Conservation (phyloP, 1,284 basidiomycete genomes). For the Vanrija sp. region DNA sequence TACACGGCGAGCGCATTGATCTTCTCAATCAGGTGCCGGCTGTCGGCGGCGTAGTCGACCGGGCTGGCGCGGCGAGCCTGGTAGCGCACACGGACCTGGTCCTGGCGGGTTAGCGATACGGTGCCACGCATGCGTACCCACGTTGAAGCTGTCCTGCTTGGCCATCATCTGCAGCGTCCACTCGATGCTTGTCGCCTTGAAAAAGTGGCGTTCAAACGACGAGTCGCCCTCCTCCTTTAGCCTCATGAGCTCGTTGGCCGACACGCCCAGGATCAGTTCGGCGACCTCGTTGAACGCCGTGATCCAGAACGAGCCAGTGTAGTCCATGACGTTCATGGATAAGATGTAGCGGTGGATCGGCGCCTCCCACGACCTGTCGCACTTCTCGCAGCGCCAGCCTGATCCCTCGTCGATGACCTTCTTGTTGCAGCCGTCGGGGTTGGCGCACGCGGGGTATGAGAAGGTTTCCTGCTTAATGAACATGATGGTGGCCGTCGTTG, state of each 20-base stretch:
- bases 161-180: slow-evolving; percentile 85
- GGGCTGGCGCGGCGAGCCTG: slow-evolving; percentile 65
- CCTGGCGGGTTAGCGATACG: slow-evolving; percentile 52
- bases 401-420: slow-evolving; percentile 72
- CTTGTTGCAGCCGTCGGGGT: slow-evolving; percentile 73
- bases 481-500: slow-evolving; percentile 75
- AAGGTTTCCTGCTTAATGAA: slow-evolving; percentile 85
- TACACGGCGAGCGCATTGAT: slow-evolving; percentile 42
- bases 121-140: slow-evolving; percentile 48
- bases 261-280: slow-evolving; percentile 67
- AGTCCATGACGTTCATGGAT: slow-evolving; percentile 81
- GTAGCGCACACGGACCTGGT: slow-evolving; percentile 73
- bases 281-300: slow-evolving; percentile 96
- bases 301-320: slow-evolving; percentile 85
- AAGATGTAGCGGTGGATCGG: slow-evolving; percentile 90
- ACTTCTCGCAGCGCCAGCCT: slow-evolving; percentile 92
- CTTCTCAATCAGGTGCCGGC: slow-evolving; percentile 57
- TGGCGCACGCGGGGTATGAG: slow-evolving; percentile 85
- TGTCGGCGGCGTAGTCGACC: slow-evolving; percentile 72
- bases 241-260: slow-evolving; percentile 73
- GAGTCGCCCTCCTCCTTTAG: slow-evolving; percentile 68
- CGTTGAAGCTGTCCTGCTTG: slow-evolving; percentile 81
- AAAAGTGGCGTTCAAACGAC: slow-evolving; percentile 62
- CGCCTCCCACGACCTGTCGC: slow-evolving; percentile 65
- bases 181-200: slow-evolving; percentile 63